These are phyloP conservation scores for Pseudisothecium myosuroides DNA, from an alignment of 225 moss, liverwort and hornwort genomes.

Conservation along the genomic window DNA sequence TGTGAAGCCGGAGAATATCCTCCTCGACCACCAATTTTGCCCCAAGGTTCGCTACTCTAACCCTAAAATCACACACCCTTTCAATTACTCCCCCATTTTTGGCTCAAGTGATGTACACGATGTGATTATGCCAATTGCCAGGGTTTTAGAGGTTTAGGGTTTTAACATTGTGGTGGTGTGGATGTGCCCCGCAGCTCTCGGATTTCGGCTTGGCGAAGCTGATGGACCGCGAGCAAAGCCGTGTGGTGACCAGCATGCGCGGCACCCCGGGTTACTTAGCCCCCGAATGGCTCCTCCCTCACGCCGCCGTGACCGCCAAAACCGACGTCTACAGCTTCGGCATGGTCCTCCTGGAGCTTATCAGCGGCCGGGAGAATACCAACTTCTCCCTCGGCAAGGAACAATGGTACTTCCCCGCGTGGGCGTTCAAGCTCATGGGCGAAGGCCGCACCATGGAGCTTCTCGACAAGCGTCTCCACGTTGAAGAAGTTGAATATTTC, in stretches of 20 bases:
- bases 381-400: conserved; percentile 37
- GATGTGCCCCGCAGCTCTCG: conserved; percentile 16
- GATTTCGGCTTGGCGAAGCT: conserved; percentile 72
- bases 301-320: conserved; percentile 37
- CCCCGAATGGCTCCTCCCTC: conserved; percentile 43
- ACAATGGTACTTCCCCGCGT: conserved; percentile 45
- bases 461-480: conserved; percentile 42
- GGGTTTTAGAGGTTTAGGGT: not conserved
- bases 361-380: conserved; percentile 51
- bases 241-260: conserved; percentile 40
- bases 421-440: conserved; percentile 40
- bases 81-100: not conserved
- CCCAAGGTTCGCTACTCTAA: conserved; percentile 34
- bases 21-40: conserved; percentile 42
- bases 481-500: conserved; percentile 31
- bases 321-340: conserved; percentile 76
- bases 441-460: conserved; percentile 40
- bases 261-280: conserved; percentile 60
- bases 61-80: not conserved
- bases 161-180: not conserved
- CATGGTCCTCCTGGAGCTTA: conserved; percentile 58
- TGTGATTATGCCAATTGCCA: not conserved
- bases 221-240: conserved; percentile 36
- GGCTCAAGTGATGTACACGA: not conserved
- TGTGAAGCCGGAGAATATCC: conserved; percentile 77